Percentiles rank a stretch among this genome's conserved stretches.
Evolutionary conservation across 2,329 filamentous ascomycete genomes (phyloP).

Genomic region (Coniosporium tulheliwenetii): DNA sequence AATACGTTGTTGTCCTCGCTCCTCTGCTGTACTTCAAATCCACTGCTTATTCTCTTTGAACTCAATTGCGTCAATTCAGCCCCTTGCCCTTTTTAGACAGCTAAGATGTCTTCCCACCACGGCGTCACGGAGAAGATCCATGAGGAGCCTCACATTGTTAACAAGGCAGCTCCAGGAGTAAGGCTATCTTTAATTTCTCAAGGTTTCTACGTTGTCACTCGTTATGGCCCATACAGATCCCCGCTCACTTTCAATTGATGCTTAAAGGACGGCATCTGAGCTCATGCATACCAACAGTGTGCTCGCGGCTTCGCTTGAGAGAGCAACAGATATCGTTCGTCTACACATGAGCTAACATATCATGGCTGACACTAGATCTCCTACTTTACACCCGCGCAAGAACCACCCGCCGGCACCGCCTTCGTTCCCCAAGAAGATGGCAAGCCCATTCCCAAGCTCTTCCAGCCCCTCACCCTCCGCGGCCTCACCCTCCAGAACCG

Average conservation of each 20-base stretch:
- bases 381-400: slow-evolving; percentile 32
- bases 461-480: slow-evolving; percentile 40
- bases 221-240: too few species aligned
- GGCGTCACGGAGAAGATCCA: slow-evolving; percentile 9
- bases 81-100: neutral
- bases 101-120: slow-evolving; percentile 12
- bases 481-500: slow-evolving; percentile 52
- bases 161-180: slow-evolving; percentile 26
- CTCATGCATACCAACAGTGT: too few species aligned
- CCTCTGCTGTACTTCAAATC: too few species aligned
- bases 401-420: slow-evolving; percentile 30
- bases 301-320: neutral
- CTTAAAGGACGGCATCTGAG: too few species aligned
- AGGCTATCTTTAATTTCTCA: slow-evolving; percentile 2
- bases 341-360: too few species aligned
- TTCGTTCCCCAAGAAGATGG: slow-evolving; percentile 30
- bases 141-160: slow-evolving; percentile 18
- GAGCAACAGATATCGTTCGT: too few species aligned
- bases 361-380: slow-evolving; percentile 13
- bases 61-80: neutral
- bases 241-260: too few species aligned
- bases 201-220: neutral
- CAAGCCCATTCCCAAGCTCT: slow-evolving; percentile 40
- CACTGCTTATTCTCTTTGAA: too few species aligned
- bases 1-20: too few species aligned